Conservation (phyloP, 371 early-diverging fungal species). For the Mucor racemosus region DNA sequence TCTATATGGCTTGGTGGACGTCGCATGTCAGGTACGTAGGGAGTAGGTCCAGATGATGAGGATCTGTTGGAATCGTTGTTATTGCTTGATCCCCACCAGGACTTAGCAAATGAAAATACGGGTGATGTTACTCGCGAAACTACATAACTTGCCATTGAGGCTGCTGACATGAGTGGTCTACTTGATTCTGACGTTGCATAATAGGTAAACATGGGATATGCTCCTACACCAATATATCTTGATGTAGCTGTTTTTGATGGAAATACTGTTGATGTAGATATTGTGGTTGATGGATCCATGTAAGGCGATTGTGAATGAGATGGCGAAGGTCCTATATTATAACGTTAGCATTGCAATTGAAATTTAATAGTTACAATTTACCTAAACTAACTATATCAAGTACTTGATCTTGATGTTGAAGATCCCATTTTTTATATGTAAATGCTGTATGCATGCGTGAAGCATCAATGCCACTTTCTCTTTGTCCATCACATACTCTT, state of each 20-base stretch:
- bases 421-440: conserved; percentile 64
- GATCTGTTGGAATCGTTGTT: not conserved
- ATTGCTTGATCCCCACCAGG: conserved; percentile 51
- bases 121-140: conserved; percentile 62
- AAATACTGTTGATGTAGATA: conserved; percentile 14
- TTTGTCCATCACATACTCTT: conserved; percentile 56
- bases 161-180: conserved; percentile 60
- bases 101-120: conserved; percentile 66
- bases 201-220: conserved; percentile 62
- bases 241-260: conserved; percentile 49
- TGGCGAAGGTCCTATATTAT: conserved; percentile 11
- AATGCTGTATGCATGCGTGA: conserved; percentile 57
- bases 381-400: conserved; percentile 60
- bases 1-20: conserved; percentile 53
- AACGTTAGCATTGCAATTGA: not conserved
- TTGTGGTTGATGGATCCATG: conserved; percentile 15
- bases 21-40: conserved; percentile 47
- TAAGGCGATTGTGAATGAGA: conserved; percentile 14
- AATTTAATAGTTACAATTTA: conserved; percentile 1
- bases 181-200: conserved; percentile 61
- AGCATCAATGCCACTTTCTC: conserved; percentile 44
- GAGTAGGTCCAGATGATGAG: conserved; percentile 40
- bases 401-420: conserved; percentile 57
- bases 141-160: conserved; percentile 63
- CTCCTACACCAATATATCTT: conserved; percentile 62